A percentile compares a stretch with the other conserved stretches of the same genome.
These are phyloP conservation scores for Parietaria judaica DNA, from an alignment of 306 rosid species.

Conservation along the genomic window DNA sequence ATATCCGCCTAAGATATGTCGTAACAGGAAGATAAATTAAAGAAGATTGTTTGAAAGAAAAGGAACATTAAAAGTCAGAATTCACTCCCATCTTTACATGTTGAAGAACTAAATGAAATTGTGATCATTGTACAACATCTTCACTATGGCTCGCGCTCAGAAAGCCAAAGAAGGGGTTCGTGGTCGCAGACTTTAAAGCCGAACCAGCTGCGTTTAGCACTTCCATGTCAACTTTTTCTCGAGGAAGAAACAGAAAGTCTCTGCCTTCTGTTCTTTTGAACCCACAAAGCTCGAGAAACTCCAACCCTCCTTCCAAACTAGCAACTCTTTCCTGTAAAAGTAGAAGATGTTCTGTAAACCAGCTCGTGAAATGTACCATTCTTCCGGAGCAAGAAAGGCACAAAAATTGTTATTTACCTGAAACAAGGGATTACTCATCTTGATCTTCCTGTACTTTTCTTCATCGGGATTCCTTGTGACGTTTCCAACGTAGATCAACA, in stretches of 20 bases:
- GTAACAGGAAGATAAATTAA: too few relatives aligned
- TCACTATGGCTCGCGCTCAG: conserved; percentile 38
- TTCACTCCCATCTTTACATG: too few relatives aligned
- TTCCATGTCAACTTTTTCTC: conserved; percentile 36
- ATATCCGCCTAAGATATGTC: too few relatives aligned
- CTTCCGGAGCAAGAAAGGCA: background rate
- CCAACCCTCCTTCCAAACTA: conserved; percentile 51
- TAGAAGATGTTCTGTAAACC: background rate
- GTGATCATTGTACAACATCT: conserved; percentile 1
- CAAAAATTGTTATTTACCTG: conserved; percentile 36
- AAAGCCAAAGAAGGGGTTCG: conserved; percentile 85
- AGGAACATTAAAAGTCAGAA: too few relatives aligned
- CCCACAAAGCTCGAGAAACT: conserved; percentile 87
- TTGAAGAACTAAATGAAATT: too few relatives aligned
- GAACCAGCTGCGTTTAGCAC: conserved; percentile 50
- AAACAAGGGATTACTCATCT: conserved; percentile 58
- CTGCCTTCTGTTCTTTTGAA: conserved; percentile 47
- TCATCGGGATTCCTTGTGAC: conserved; percentile 73
- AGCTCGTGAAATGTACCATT: too few relatives aligned
- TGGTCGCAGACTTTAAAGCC: conserved; percentile 52
- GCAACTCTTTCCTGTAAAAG: conserved; percentile 76
- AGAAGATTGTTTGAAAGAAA: too few relatives aligned
- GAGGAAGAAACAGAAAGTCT: conserved; percentile 58
- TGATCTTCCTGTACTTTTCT: conserved; percentile 75
- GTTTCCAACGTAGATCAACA: conserved; percentile 62